Conservation (phyloP, 345 rosid genomes). For the Populus davidiana region DNA sequence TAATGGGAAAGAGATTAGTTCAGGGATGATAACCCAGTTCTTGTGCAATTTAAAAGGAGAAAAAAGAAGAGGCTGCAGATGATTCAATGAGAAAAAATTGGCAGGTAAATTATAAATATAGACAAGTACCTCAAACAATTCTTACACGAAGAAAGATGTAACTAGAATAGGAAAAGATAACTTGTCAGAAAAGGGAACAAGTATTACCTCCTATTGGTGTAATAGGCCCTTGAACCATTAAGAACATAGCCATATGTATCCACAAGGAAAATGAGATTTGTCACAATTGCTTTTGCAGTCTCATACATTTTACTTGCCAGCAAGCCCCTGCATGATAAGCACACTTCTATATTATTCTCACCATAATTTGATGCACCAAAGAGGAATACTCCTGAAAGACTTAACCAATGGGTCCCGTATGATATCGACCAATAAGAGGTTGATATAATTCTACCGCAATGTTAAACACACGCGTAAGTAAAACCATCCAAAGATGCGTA, state of each 20-base stretch:
- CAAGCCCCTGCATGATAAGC: conserved; percentile 60
- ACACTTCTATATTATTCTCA: neutral
- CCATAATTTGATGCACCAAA: neutral
- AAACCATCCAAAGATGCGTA: neutral
- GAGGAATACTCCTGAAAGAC: neutral
- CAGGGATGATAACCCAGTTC: neutral
- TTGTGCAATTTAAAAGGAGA: neutral
- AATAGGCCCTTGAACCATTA: conserved; percentile 79
- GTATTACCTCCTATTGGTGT: conserved; percentile 74
- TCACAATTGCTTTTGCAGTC: conserved; percentile 69
- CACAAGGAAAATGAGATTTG: conserved; percentile 62
- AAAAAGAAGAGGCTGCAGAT: neutral
- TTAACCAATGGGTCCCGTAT: neutral
- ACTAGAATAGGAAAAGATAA: neutral
- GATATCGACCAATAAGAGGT: no score
- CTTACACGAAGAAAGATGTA: no score
- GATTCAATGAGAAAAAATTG: neutral
- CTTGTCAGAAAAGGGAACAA: neutral
- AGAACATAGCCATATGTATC: conserved; percentile 69
- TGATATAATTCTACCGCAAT: no score
- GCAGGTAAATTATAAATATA: neutral
- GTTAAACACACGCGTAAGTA: no score
- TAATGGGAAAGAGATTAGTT: neutral
- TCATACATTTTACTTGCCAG: conserved; percentile 76
- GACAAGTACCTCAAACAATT: neutral